These are phyloP conservation scores for Trichoderma sp. DNA, from an alignment of 2,329 filamentous ascomycete genomes.

Conservation along the genomic window DNA sequence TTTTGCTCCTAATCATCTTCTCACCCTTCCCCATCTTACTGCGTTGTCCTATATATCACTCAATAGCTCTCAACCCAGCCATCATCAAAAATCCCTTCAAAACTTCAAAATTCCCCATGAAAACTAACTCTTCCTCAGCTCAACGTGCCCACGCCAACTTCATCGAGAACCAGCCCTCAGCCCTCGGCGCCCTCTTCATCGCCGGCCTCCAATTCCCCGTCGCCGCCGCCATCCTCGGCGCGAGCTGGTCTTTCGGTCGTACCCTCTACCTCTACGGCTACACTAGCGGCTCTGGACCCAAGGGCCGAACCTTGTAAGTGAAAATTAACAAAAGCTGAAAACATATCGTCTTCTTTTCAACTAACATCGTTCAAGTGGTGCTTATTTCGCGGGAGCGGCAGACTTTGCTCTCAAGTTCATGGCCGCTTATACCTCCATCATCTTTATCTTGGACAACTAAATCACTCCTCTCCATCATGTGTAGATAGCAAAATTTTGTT, in stretches of 20 bases:
- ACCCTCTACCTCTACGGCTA: conserved; percentile 58
- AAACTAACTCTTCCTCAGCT: conserved; percentile 34
- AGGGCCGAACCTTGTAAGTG: conserved; percentile 42
- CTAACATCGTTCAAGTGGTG: conserved; percentile 35
- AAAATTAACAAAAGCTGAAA: too few species aligned
- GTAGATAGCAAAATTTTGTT: background rate
- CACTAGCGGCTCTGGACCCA: conserved; percentile 42
- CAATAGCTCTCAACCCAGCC: background rate
- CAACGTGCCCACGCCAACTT: conserved; percentile 64
- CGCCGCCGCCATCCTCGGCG: conserved; percentile 48
- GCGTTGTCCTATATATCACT: background rate
- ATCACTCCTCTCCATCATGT: background rate
- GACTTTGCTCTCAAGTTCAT: conserved; percentile 42
- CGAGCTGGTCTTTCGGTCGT: conserved; percentile 52
- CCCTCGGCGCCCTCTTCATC: conserved; percentile 53
- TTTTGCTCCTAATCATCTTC: background rate
- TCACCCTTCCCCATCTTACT: background rate
- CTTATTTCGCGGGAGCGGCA: conserved; percentile 33
- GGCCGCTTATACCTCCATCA: conserved; percentile 44
- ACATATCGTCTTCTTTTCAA: background rate
- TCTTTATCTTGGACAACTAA: conserved; percentile 36
- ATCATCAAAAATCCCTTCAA: background rate
- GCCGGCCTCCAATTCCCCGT: conserved; percentile 56
- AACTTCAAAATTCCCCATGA: background rate
- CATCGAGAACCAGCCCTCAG: conserved; percentile 57